These are phyloP conservation scores for Posidonia australis DNA, from an alignment of 106 monocot genomes.

Conservation along the genomic window DNA sequence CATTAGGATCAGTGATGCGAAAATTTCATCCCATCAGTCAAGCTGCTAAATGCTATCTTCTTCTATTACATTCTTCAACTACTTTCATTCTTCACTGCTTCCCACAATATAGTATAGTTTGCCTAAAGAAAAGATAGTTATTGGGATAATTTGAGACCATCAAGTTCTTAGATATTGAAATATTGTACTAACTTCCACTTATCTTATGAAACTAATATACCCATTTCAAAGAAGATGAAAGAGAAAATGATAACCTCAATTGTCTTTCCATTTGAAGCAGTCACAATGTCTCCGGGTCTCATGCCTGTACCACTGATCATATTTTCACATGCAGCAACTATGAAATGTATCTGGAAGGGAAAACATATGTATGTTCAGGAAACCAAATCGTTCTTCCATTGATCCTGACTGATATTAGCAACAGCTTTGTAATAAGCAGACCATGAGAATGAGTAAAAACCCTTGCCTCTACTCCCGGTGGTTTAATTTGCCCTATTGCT, in stretches of 20 bases:
- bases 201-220: background rate
- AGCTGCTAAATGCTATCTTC: too few species aligned
- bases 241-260: constrained; percentile 50
- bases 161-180: background rate
- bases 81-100: too few species aligned
- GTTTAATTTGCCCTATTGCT: constrained; percentile 87
- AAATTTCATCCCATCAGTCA: too few species aligned
- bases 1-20: too few species aligned
- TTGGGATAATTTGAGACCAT: too few species aligned
- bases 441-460: constrained; percentile 3
- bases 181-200: background rate
- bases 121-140: too few species aligned
- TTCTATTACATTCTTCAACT: too few species aligned
- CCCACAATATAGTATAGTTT: too few species aligned
- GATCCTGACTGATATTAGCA: background rate
- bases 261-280: constrained; percentile 95
- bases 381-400: too few species aligned
- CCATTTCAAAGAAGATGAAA: background rate
- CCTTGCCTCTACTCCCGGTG: constrained; percentile 78
- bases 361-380: background rate
- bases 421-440: background rate
- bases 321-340: constrained; percentile 98
- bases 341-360: constrained; percentile 73
- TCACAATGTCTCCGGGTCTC: constrained; percentile 93
- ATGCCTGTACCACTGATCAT: constrained; percentile 97